Conservation (phyloP, 2,329 filamentous ascomycete species). For the Diaporthe sp. region DNA sequence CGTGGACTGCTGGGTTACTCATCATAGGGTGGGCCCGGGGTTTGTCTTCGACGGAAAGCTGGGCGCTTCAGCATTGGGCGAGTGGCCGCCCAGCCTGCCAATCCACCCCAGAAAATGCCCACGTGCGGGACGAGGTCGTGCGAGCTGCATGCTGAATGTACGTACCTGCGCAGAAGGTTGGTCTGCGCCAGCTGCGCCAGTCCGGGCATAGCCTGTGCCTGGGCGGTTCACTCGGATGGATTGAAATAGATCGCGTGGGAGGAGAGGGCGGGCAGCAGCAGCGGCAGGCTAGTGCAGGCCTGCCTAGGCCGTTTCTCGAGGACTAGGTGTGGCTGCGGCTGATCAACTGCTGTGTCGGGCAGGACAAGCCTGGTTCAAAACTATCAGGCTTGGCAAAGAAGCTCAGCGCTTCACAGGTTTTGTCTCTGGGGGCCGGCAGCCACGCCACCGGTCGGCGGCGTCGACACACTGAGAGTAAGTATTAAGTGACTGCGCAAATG, state of each 20-base stretch:
- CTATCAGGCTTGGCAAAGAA: constrained; percentile 12
- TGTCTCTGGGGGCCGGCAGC: constrained; percentile 10
- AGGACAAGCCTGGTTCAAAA: neutral
- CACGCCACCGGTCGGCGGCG: neutral
- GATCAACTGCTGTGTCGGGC: constrained; percentile 2
- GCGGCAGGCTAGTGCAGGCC: constrained; percentile 5
- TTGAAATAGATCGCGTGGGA: constrained; percentile 19
- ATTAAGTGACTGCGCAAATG: neutral
- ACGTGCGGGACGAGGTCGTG: constrained; percentile 23
- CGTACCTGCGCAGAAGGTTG: neutral
- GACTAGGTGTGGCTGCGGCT: constrained; percentile 9
- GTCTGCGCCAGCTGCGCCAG: neutral
- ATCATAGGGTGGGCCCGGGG: constrained; percentile 9
- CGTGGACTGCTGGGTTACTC: neutral
- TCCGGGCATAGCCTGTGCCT: neutral
- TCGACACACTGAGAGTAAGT: neutral
- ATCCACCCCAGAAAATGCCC: constrained; percentile 22
- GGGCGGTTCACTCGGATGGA: constrained; percentile 15
- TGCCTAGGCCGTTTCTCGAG: constrained; percentile 4
- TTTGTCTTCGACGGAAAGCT: neutral
- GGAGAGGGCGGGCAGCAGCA: neutral
- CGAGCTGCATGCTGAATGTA: neutral
- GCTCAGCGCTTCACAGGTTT: constrained; percentile 22
- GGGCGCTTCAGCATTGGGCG: constrained; percentile 11
- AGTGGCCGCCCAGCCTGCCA: neutral